Percentiles rank a stretch among this genome's conserved stretches.
Conservation (phyloP, 768 basidiomycete species). For the Pilatotrama ljubarskyi region DNA sequence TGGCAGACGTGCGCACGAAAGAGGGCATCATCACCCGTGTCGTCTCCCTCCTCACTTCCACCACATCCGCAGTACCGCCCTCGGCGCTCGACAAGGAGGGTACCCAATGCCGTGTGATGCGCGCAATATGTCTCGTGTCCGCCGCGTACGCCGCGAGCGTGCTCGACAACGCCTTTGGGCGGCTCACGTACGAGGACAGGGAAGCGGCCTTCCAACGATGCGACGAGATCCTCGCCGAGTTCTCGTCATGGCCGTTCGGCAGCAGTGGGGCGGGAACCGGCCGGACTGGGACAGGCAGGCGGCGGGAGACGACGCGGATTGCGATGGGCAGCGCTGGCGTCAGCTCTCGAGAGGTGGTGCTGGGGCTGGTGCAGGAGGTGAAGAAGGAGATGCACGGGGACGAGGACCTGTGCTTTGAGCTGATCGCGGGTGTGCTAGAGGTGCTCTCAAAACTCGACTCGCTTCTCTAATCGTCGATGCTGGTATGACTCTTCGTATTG, state of each 20-base stretch:
- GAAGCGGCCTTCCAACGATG: slow-evolving; percentile 92
- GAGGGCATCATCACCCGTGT: slow-evolving; percentile 79
- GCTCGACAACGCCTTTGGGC: slow-evolving; percentile 88
- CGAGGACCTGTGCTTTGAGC: slow-evolving; percentile 86
- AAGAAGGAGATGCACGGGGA: slow-evolving; percentile 65
- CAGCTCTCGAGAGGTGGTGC: slow-evolving; percentile 61
- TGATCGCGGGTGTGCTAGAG: slow-evolving; percentile 90
- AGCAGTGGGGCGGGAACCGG: slow-evolving; percentile 28
- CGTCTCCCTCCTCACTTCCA: slow-evolving; percentile 75
- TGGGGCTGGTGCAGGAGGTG: slow-evolving; percentile 74
- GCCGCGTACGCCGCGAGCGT: slow-evolving; percentile 95
- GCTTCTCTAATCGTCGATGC: slow-evolving; percentile 45
- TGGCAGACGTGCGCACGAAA: slow-evolving; percentile 90
- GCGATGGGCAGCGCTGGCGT: slow-evolving; percentile 54
- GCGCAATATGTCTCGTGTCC: slow-evolving; percentile 85
- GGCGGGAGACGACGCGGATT: slow-evolving; percentile 46
- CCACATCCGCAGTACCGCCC: slow-evolving; percentile 78
- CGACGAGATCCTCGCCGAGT: slow-evolving; percentile 93
- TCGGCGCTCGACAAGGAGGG: slow-evolving; percentile 74
- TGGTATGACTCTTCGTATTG: background rate
- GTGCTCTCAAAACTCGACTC: slow-evolving; percentile 93
- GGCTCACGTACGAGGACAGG: slow-evolving; percentile 88
- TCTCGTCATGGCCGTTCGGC: slow-evolving; percentile 87
- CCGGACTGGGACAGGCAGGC: slow-evolving; percentile 24
- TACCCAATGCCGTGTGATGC: slow-evolving; percentile 74